A percentile compares a stretch with the other conserved stretches of the same genome.
phyloP scores from a whole-genome alignment of 2,329 filamentous ascomycete species.

The Graphiopsis chlorocephala region DNA sequence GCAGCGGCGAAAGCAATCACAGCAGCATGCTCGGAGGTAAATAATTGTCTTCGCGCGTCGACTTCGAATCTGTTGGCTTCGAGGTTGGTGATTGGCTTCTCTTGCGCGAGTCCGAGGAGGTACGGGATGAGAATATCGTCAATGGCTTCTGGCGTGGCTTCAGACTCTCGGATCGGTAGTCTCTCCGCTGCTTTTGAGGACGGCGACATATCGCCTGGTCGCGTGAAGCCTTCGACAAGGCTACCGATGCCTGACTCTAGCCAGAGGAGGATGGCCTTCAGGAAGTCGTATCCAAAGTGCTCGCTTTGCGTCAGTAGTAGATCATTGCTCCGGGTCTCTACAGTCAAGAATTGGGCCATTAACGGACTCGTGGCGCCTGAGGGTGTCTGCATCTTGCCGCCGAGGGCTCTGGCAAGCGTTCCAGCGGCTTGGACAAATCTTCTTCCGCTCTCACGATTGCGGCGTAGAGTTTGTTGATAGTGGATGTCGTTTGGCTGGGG shows the following conservation, averaged over 20 bases:
- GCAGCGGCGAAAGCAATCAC: constrained; percentile 56
- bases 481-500: constrained; percentile 52
- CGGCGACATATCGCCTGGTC: constrained; percentile 38
- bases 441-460: constrained; percentile 54
- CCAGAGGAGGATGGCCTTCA: constrained; percentile 63
- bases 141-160: constrained; percentile 52
- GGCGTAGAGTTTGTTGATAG: constrained; percentile 56
- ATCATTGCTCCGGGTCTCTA: constrained; percentile 41
- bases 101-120: constrained; percentile 52
- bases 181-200: constrained; percentile 36
- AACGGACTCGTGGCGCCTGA: constrained; percentile 22
- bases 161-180: constrained; percentile 50
- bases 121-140: constrained; percentile 60
- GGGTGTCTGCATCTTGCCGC: constrained; percentile 48
- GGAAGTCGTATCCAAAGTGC: constrained; percentile 62
- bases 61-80: constrained; percentile 58
- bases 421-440: constrained; percentile 63
- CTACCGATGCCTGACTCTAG: constrained; percentile 57
- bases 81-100: constrained; percentile 53
- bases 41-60: constrained; percentile 53
- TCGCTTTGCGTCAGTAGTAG: constrained; percentile 40
- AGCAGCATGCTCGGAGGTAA: constrained; percentile 52
- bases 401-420: constrained; percentile 55
- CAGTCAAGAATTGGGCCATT: constrained; percentile 25
- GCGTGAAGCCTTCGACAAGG: constrained; percentile 57